Evolutionary conservation across 2,329 filamentous ascomycete genomes (phyloP), one percentile per base, ranked within the genome.

Genomic region (Alternaria ventricosa): DNA sequence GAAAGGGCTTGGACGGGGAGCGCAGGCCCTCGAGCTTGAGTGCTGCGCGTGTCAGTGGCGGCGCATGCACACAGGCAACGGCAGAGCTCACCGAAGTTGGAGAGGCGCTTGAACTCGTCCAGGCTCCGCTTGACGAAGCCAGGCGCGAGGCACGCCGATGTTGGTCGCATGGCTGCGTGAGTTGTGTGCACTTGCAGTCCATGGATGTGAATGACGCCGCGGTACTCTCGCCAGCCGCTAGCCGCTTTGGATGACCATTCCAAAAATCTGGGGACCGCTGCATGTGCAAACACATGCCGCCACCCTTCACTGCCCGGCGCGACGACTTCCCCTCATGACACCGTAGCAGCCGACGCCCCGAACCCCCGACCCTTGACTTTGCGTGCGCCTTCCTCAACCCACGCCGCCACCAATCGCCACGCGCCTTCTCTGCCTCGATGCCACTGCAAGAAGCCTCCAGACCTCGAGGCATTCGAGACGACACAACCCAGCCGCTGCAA

Each of bases 1-100:
- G 83, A 63, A 87, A 88, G 1, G 92, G 89, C 23, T 87, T 87
- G 1, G 84, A 85, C 23, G 91, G 87, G 25, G 86, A 86, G 69
- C 88, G 89, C 72, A 93, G 84, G 54, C 87, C 90, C 80, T 94
- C 91, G 70, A 91, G 84, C 56, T 87, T 91, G 68, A 92, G 79
- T 41, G 88, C 92, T 93, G 75, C 55, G 64, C 49, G 56, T 55
- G 71, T 81, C 58, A 75, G 66, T 63, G 56, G 62, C 57, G 76
- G 57, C 56, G 58, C 60, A 57, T 81, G 74, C 43, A 55, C 28
- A 61, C 44, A 25, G 11, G 81, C 71, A 64, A 79, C 67, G 65
- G 55, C 30, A 54, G 33, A 49, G 63, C 66, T 68, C 76, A 88
- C 87, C 86, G 63, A 87, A 84, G 66, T 77, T 83, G 47, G 87